Evolutionary conservation across 306 rosid genomes (phyloP), one percentile per base, ranked within the genome.

Genomic region (Amphicarpaea edgeworthii): DNA sequence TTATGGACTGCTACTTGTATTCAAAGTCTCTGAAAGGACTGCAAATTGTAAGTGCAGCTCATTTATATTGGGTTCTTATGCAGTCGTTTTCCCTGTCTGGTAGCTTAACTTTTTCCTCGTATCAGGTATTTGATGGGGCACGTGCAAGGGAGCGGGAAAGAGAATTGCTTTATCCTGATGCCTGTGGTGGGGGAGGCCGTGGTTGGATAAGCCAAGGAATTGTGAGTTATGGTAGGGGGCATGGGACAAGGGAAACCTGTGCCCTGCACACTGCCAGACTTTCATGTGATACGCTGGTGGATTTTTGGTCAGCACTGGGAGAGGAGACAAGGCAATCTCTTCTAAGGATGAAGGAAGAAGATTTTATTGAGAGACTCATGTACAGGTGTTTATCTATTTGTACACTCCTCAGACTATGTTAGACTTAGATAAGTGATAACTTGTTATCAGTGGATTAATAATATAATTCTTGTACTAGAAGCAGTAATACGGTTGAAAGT

Each of bases 161-260:
- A 53, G 99, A 96, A 47, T 73, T 92, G 75, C 99, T 96, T 58
- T 96, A 96, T 87, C 99, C 99, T 2, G 99, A 96, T 89, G 99
- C 99, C 7, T 96, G 99, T 72, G 99, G 99, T 65, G 99, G 97
- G 50, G 97, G 93, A 82, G 97, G 98, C 75, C 96, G 99, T 70
- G 99, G 99, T 59, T 96, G 99, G 99, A 96, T 96, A 69, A 96
- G 97, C 88, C 99, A 92, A 90, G 98, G 99, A 79, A 79, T 91
- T 58, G 90, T 79, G 15, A 82, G 89, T 70, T 90, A 88, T 76
- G 98, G 98, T 26, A 96, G 98, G 85, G 99, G 98, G 50, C 99
- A 92, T 57, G 99, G 98, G 65, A 89, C 89, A 57, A 88, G 99
- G 84, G 99, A 96, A 86, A 89, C 98, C 40, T 96, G 99, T 72